Base-by-base conservation (phyloP, 1,139 yeast species). In the Maudiozyma humilis region DNA sequence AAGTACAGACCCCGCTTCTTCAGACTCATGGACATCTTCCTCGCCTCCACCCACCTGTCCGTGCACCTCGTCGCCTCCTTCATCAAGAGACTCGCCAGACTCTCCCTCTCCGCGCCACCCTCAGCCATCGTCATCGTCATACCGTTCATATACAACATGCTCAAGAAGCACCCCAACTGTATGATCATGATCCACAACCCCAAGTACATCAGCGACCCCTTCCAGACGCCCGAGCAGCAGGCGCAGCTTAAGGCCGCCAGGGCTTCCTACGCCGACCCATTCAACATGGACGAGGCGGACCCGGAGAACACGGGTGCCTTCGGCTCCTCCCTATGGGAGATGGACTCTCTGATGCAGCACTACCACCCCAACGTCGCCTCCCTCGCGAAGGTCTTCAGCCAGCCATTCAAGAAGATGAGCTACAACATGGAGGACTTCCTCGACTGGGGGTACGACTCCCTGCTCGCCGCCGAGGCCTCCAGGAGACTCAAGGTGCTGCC, bases 301-400 rank as follows among this genome's bases (percentile, higher is more conserved):
- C 98, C 98, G 1, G 70, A 83, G 47, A 69, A 74, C 47, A 83
- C 96, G 0, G 70, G 76, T 27, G 97, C 98, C 2, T 69, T 89
- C 36, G 81, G 75, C 6, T 84, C 95, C 1, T 88, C 97, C 0
- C 65, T 89, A 38, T 91, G 98, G 98, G 98, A 91, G 63, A 62
- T 91, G 47, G 87, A 84, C 49, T 73, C 94, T 0, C 67, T 85
- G 47, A 79, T 82, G 72, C 66, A 76, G n/a, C 99, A 91, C 63
- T 91, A 87, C 59, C 97, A 91, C 64, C 97, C 98, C 10, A 91
- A 91, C 57, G 86, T 93, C 17, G 91, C 96, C 1, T 84, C 96
- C 0, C 70, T 91, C 55, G 96, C 96, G 12, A 82, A 79, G 60
- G 85, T 91, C 34, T 83, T 85, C 60, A 73, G 79, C 18, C 96